Evolutionary conservation across 23 red algal genomes (phyloP).

Genomic region (Agarophyton chilense): DNA sequence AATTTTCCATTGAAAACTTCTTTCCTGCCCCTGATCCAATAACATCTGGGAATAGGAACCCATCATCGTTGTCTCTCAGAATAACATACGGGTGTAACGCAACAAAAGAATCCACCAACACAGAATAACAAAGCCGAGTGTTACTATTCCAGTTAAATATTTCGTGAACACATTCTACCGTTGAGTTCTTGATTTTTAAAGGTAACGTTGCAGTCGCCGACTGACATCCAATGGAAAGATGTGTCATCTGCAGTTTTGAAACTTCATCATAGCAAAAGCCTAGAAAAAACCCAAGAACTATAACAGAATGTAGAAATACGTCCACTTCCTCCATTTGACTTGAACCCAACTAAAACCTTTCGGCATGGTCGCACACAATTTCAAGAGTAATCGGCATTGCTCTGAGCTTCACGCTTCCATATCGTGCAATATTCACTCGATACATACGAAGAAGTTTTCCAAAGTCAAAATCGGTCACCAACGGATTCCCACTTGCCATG

Average conservation of each 20-base stretch:
- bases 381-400: conserved; percentile 15
- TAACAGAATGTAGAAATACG: background rate
- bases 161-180: background rate
- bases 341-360: background rate
- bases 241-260: background rate
- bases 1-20: background rate
- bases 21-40: background rate
- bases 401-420: background rate
- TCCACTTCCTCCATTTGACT: background rate
- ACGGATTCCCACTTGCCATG: conserved; percentile 8
- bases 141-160: background rate
- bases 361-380: conserved; percentile 25
- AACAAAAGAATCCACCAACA: conserved; percentile 18
- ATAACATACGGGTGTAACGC: background rate
- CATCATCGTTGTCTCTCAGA: background rate
- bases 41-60: background rate
- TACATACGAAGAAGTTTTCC: background rate
- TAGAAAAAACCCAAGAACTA: background rate
- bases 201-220: background rate
- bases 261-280: conserved; percentile 23
- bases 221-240: background rate
- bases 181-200: background rate
- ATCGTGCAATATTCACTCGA: background rate
- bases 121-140: background rate
- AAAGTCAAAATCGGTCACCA: background rate